These are phyloP conservation scores for Aspergillus felis DNA, from an alignment of 2,329 filamentous ascomycete species.

Conservation along the genomic window DNA sequence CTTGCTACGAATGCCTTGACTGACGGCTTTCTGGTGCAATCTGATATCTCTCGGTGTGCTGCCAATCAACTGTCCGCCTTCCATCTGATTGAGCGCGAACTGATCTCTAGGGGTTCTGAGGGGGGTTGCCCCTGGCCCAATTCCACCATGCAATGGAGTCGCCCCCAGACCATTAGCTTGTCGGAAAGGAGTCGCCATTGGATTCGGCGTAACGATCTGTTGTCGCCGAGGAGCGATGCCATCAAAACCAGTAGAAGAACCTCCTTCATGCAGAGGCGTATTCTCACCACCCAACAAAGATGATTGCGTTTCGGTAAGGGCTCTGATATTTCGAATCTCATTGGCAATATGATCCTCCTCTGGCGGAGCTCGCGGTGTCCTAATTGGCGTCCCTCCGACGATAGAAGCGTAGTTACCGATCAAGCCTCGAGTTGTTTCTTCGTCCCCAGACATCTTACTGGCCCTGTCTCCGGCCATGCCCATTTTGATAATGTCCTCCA, in stretches of 20 bases:
- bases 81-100: constrained; percentile 74
- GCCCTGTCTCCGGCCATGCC: constrained; percentile 88
- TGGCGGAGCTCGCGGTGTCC: constrained; percentile 84
- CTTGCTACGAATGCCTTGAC: constrained; percentile 58
- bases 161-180: constrained; percentile 62
- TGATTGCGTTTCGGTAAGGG: constrained; percentile 89
- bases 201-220: constrained; percentile 85
- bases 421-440: constrained; percentile 82
- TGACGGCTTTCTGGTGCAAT: constrained; percentile 64
- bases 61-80: constrained; percentile 62
- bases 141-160: constrained; percentile 58
- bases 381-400: constrained; percentile 78
- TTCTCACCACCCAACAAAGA: constrained; percentile 92
- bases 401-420: constrained; percentile 82
- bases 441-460: constrained; percentile 66
- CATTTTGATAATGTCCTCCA: constrained; percentile 99
- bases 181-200: constrained; percentile 83
- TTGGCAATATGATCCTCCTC: constrained; percentile 96
- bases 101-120: constrained; percentile 84
- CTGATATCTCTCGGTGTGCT: constrained; percentile 75
- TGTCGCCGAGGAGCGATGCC: constrained; percentile 77
- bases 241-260: constrained; percentile 81
- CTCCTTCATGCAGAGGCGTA: constrained; percentile 77
- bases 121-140: constrained; percentile 72
- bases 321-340: constrained; percentile 89